Evolutionary conservation across 176 grass and related monocot species (phyloP).

Genomic region (Triticum monococcum): DNA sequence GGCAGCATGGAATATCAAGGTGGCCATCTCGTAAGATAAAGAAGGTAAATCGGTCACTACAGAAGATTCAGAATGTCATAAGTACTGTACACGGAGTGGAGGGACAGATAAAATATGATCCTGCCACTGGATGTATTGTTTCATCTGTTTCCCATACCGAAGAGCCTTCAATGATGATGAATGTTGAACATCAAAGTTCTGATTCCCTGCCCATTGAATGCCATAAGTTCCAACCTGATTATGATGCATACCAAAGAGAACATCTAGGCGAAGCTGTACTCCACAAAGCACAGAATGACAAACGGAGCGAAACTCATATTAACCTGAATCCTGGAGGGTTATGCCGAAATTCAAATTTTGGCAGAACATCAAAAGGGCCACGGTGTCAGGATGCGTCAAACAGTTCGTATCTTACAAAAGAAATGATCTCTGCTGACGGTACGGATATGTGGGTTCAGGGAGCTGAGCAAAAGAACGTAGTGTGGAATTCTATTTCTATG

Average conservation of each 20-base stretch:
- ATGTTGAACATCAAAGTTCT: constrained; percentile 6
- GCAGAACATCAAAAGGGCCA: neutral
- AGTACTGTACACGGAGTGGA: constrained; percentile 57
- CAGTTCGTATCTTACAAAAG: neutral
- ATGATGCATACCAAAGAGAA: constrained; percentile 7
- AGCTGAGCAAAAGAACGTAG: neutral
- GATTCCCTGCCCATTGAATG: constrained; percentile 14
- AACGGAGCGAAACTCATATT: neutral
- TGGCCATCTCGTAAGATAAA: constrained; percentile 83
- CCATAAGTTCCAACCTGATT: neutral
- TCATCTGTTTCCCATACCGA: constrained; percentile 22
- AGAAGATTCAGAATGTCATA: constrained; percentile 68
- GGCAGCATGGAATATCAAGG: constrained; percentile 57
- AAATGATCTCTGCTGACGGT: neutral
- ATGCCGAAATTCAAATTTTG: neutral
- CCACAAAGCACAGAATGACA: neutral
- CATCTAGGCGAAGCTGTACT: neutral
- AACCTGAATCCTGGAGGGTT: constrained; percentile 5
- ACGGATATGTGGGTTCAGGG: neutral
- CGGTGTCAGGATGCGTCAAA: neutral
- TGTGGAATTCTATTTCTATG: neutral
- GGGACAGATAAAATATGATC: constrained; percentile 57
- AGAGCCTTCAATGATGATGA: neutral
- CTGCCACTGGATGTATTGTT: constrained; percentile 46
- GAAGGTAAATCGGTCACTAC: constrained; percentile 69